Evolutionary conservation across 768 basidiomycete species (phyloP), one percentile per base, ranked within the genome.

Genomic region (Lactarius psammicola): DNA sequence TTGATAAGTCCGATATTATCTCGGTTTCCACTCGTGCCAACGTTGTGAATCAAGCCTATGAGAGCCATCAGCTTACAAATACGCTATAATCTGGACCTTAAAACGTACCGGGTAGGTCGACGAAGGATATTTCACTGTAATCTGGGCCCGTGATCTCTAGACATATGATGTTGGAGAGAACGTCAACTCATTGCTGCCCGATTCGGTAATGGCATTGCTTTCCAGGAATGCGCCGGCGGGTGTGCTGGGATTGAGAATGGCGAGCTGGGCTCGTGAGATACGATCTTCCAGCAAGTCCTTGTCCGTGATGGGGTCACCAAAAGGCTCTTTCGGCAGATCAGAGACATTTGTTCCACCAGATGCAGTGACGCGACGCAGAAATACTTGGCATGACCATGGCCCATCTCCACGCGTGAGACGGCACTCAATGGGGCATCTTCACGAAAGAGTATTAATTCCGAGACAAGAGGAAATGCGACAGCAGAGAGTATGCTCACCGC

Each of bases 51-150:
- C 31, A 74, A 20, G 17, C 73, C 73, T 74, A 38, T 8, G 30
- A 20, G 53, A 33, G 23, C 23, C 30, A 40, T 62, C 36, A 68
- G 57, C 9, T 44, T 26, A 38, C 28, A 9, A 23, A 28, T 8
- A 36, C 13, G 7, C 11, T 10, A 58, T n/a, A 20, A 40, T 26
- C 40, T 23, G 8, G 10, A 42, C n/a, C 44, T 36, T 5, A 26
- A 28, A 65, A 70, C 60, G 46, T 58, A 56, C 68, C 74, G 6
- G 75, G 75, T 1, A 76, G 65, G 58, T 76, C 75, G 17, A 71
- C 68, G 31, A 76, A 76, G 3, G 72, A 72, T 9, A 76, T 68
- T 46, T 76, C 75, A 1, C 70, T 67, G 26, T 74, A 69, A 2
- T 74, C 65, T 9, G 67, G 69, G 2, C 75, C 74, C 0, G 66